Base-by-base conservation (phyloP, 2,329 filamentous ascomycete species). In the Tympanopsis confertula region DNA sequence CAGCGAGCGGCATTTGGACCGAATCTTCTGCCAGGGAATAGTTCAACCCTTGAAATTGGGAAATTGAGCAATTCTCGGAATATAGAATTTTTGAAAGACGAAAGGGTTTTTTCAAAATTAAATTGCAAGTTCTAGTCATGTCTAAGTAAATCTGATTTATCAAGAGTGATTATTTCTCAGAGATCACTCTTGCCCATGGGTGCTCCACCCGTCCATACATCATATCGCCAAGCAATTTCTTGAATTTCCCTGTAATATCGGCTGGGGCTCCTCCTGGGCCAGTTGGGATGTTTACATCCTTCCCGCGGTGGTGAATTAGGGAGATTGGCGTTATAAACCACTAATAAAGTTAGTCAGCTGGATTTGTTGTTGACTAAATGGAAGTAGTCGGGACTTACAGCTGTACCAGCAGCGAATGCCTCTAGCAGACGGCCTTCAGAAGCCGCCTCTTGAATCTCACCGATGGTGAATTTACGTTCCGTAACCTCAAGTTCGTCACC, bases 361-460 rank as follows among this genome's bases (percentile, higher is more conserved):
- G 5, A 17, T 24, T 43, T 30, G 41, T 32, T 38, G 28, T 20
- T 12, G 22, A 35, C 32, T 19, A 37, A 22, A 14, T 33, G 26
- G 10, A 28, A 38, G 19, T 20, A 13, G 35, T 20, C 3, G 33
- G 17, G n/a, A 72, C 78, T 66, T 66, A 83, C 79, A 40, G 88
- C 88, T 44, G 88, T 95, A 14, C 89, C 88, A 22, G 83, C 78
- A 5, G 83, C 85, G 53, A 95, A 95, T 2, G 85, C 74, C 63
- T 95, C 88, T 7, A 94, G 56, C 32, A 94, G 58, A 2, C 87
- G 68, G 3, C 84, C 86, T 52, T 94, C 85, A 32, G 70, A 62
- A 19, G 75, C 64, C 1, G 87, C 86, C 52, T 82, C 72, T 19
- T 78, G 54, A 13, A 95, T 59, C 58, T 94, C 87, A 20, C 70